These are phyloP conservation scores for Mycena capillaripes DNA, from an alignment of 768 basidiomycete species.

Conservation along the genomic window DNA sequence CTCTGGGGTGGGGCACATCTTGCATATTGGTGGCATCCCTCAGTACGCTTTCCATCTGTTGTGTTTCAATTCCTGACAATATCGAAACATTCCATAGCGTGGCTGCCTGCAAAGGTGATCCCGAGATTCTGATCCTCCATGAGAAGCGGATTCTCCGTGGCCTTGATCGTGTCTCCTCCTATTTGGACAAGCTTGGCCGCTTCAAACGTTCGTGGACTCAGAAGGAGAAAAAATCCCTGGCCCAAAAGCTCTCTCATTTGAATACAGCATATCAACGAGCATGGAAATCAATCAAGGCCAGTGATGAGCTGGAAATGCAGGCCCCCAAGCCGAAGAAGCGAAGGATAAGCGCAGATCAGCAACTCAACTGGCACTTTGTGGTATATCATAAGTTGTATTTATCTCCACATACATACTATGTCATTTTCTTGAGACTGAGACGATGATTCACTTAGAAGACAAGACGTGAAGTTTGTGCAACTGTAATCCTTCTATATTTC, in stretches of 20 bases:
- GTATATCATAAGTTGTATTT: too few species aligned
- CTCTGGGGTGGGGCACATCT: neutral
- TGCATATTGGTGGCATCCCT: neutral
- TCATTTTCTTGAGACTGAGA: too few species aligned
- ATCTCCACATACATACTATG: too few species aligned
- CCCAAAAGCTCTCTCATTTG: neutral
- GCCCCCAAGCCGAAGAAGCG: neutral
- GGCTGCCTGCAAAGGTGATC: neutral
- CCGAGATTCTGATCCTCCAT: neutral
- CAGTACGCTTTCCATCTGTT: neutral
- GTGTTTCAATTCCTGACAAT: neutral
- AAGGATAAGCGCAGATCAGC: neutral
- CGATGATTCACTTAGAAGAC: too few species aligned
- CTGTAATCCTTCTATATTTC: too few species aligned
- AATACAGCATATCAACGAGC: neutral
- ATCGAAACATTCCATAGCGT: neutral
- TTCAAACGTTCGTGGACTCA: neutral
- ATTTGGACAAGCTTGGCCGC: neutral
- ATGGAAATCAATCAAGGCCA: neutral
- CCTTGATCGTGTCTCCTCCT: neutral
- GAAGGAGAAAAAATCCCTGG: neutral
- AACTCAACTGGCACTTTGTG: too few species aligned
- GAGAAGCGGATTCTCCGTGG: neutral
- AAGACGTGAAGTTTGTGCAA: too few species aligned
- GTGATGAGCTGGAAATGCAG: neutral